Evolutionary conservation across 2,329 filamentous ascomycete species (phyloP).

Genomic region (Aspergillus vadensis): DNA sequence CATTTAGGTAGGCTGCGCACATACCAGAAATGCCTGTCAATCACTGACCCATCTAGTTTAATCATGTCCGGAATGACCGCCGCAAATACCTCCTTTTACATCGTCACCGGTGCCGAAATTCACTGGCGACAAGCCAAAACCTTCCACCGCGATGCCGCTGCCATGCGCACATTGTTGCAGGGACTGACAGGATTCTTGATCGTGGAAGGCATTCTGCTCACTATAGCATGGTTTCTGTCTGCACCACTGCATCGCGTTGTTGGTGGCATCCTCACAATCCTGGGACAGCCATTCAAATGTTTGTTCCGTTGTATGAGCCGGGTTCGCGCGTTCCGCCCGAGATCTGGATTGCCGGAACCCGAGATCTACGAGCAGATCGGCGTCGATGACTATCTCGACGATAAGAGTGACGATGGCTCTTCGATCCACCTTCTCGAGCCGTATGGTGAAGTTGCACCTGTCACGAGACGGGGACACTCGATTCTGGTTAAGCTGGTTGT

Average conservation of each 20-base stretch:
- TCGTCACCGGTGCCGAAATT: constrained; percentile 39
- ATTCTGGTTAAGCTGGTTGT: constrained; percentile 20
- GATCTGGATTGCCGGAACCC: constrained; percentile 19
- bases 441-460: constrained; percentile 5
- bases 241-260: constrained; percentile 27
- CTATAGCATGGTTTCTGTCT: constrained; percentile 28
- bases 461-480: constrained; percentile 11
- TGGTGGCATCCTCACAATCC: constrained; percentile 30
- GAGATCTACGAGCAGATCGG: constrained; percentile 29
- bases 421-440: constrained; percentile 21
- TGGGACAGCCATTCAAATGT: constrained; percentile 26
- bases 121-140: constrained; percentile 39
- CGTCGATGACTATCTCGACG: constrained; percentile 25
- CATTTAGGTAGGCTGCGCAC: constrained; percentile 30
- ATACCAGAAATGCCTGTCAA: neutral
- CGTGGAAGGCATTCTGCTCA: constrained; percentile 31
- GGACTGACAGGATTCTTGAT: constrained; percentile 38
- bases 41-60: constrained; percentile 21
- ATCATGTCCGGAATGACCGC: constrained; percentile 36
- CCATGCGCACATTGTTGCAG: constrained; percentile 35
- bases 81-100: constrained; percentile 37
- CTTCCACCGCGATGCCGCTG: constrained; percentile 37
- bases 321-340: constrained; percentile 12
- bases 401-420: constrained; percentile 29
- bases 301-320: constrained; percentile 12